Evolutionary conservation across 805 yeast species (phyloP).

Genomic region (Teunomyces kruisii): DNA sequence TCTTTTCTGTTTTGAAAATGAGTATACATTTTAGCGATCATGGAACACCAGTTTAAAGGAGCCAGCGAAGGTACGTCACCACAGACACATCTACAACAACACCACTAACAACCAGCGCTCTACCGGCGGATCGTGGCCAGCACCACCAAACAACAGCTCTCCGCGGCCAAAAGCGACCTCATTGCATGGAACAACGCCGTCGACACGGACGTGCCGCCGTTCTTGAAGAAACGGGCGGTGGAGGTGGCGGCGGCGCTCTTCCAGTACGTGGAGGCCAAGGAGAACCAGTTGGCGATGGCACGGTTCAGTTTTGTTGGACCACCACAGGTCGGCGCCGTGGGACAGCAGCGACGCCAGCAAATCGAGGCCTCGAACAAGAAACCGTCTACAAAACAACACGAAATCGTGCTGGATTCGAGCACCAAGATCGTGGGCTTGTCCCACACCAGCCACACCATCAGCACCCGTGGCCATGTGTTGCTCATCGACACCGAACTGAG

Average conservation of each 20-base stretch:
- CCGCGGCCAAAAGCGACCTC: conserved; percentile 8
- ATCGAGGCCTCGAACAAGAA: too few species aligned
- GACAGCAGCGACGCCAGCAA: too few species aligned
- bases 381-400: too few species aligned
- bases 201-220: conserved; percentile 6
- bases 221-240: conserved; percentile 23
- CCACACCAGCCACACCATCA: neutral
- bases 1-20: too few species aligned
- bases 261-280: conserved; percentile 20
- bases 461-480: conserved; percentile 9
- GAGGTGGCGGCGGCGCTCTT: conserved; percentile 18
- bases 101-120: neutral
- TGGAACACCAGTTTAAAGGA: neutral
- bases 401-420: too few species aligned
- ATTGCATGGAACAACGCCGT: conserved; percentile 8
- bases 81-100: neutral
- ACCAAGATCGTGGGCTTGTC: neutral
- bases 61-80: neutral
- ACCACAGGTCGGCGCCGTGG: too few species aligned
- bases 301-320: conserved; percentile 28
- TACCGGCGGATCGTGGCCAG: neutral
- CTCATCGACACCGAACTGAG: conserved; percentile 13
- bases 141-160: neutral
- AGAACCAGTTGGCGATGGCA: conserved; percentile 10
- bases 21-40: too few species aligned